Evolutionary conservation across 208 protist genomes (phyloP), one percentile per base, ranked within the genome.

Genomic region (Willaertia magna): DNA sequence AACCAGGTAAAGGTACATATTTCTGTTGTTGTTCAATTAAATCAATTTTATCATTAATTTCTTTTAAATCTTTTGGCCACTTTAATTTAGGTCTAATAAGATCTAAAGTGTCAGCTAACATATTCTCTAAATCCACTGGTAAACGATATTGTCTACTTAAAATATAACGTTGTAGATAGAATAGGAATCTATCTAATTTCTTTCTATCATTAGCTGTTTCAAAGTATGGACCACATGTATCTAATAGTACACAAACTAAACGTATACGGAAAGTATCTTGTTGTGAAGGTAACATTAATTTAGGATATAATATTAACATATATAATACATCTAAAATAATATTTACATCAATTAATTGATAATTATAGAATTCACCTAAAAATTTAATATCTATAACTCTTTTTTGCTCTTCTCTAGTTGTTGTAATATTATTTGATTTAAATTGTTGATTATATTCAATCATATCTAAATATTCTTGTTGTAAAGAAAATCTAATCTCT

Each of bases 51-150:
- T 83, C 46, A 42, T 20, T 12, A 26, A 42, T 18, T 4, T 51
- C 78, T 16, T 49, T 48, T 6, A 83, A 52, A 48, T 16, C 43
- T 26, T 83, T 48, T 48, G 78, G 78, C 78, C 78, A 83, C 16
- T 44, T 43, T 16, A 83, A 52, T 26, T 55, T 48, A n/a, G 78
- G 78, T 83, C 22, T 48, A 49, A 91, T 49, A 43, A 2, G 26
- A 40, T 89, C 85, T 6, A 94, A n/a, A 51, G 74, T 82, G 74
- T 94, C 92, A 22, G 87, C 82, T 4, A 94, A 52, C 74, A 87
- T 87, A 81, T 93, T 93, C 40, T 92, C 89, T 11, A 94, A 75
- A 51, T 93, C 91, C 4, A 92, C 74, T 1, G 91, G 88, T 26
- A 93, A 84, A 59, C 89, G 40, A 51, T 82, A 3, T 43, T 82